Base-by-base conservation (phyloP, 1,139 yeast genomes). In the Lodderomyces beijingensis region DNA sequence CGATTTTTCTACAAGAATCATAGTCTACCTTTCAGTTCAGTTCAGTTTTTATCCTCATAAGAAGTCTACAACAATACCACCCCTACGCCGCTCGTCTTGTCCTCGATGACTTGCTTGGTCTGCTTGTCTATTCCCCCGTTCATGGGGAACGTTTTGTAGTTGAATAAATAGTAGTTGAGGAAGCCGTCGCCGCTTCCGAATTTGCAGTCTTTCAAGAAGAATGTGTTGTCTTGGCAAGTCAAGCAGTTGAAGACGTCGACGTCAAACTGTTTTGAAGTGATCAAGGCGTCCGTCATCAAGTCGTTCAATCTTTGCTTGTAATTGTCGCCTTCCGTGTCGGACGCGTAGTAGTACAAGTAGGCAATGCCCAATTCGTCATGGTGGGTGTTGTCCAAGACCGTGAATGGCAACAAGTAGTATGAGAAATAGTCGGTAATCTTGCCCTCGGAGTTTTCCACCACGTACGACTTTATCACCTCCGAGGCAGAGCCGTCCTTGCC, bases 171-270 rank as follows among this genome's bases (percentile, higher is more conserved):
- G 56, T 83, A 93, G 59, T 91, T 85, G 51, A 91, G 71, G 53
- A 75, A 75, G 1, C 98, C 99, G 55, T 91, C 97, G 28, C 99
- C 99, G 31, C 79, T 76, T 16, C 96, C 96, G 56, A 93, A 91
- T 55, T 87, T 86, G 59, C 86, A 70, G 32, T 83, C 79, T 25
- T 85, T 82, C 45, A 91, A 65, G 59, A 91, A 87, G 39, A 79
- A 62, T 7, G 88, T 74, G 54, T 91, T 93, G 53, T 91, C 98
- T 60, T 89, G 95, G 9, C 88, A 71, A 0, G 96, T 79, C 40
- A 91, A 70, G 11, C 96, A 95, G 55, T 91, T 91, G 71, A 89
- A 87, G 3, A 93, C 97, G 55, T 91, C 98, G 49, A 85, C 87
- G 27, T 71, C 69, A 34, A 66, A 59, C 42, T 63, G 50, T 55